These are phyloP conservation scores for Chrysanthemum lavandulifolium DNA, from an alignment of 129 eudicot genomes.

Conservation along the genomic window DNA sequence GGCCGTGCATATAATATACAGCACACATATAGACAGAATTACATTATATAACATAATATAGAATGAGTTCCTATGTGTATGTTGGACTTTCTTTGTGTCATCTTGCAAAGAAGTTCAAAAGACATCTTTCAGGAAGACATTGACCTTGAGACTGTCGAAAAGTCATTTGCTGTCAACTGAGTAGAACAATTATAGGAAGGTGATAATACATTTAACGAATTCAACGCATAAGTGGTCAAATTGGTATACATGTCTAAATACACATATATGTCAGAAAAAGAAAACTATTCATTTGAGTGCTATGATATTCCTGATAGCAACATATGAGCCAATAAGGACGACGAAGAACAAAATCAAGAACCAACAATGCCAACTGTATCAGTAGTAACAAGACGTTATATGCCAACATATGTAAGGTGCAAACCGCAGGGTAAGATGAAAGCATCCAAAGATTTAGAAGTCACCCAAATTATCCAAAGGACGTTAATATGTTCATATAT, in stretches of 20 bases:
- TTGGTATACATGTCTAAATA: neutral
- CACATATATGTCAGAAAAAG: too few species aligned
- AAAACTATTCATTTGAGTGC: neutral
- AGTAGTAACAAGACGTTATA: slow-evolving; percentile 4
- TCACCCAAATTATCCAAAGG: too few species aligned
- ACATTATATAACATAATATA: neutral
- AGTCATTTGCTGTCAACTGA: slow-evolving; percentile 7
- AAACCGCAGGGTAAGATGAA: too few species aligned
- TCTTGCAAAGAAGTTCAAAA: slow-evolving; percentile 12
- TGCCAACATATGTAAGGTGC: neutral
- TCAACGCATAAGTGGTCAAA: slow-evolving; percentile 4
- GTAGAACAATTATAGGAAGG: slow-evolving; percentile 12
- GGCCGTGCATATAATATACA: slow-evolving; percentile 25
- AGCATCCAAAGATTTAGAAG: too few species aligned
- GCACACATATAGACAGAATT: slow-evolving; percentile 3
- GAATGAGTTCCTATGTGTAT: neutral
- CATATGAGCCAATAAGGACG: neutral
- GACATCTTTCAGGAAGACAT: slow-evolving; percentile 3
- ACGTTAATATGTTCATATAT: too few species aligned
- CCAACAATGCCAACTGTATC: neutral
- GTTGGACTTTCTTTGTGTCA: slow-evolving; percentile 21
- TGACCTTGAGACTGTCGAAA: slow-evolving; percentile 12
- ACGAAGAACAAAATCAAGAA: slow-evolving; percentile 13
- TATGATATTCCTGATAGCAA: slow-evolving; percentile 3
- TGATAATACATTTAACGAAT: neutral